Evolutionary conservation across 2,329 filamentous ascomycete genomes (phyloP).

Genomic region (Juglanconis sp.): DNA sequence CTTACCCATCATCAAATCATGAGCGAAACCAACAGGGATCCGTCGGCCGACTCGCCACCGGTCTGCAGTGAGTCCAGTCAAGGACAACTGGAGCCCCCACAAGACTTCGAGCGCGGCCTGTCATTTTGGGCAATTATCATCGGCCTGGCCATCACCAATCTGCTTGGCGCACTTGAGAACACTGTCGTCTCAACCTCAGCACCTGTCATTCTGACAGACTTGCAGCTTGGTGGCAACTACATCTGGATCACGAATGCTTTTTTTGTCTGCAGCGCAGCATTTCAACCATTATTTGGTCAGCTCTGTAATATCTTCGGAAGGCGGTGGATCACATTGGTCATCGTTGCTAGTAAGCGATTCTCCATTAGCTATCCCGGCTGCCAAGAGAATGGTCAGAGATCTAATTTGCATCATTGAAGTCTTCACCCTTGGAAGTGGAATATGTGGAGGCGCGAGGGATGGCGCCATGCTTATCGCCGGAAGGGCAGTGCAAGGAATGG

Average conservation of each 20-base stretch:
- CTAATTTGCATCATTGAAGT: slow-evolving; percentile 23
- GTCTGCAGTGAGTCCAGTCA: no score
- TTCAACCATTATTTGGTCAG: slow-evolving; percentile 49
- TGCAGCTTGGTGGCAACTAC: slow-evolving; percentile 24
- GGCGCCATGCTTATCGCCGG: slow-evolving; percentile 45
- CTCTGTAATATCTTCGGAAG: slow-evolving; percentile 50
- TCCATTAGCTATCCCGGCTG: neutral
- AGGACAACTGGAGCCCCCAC: no score
- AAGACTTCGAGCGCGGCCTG: neutral
- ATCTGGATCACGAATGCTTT: slow-evolving; percentile 28
- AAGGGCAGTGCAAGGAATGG: slow-evolving; percentile 43
- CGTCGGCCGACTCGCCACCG: no score
- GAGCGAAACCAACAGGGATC: no score
- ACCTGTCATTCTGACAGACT: slow-evolving; percentile 24
- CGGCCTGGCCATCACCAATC: slow-evolving; percentile 19
- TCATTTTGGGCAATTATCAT: slow-evolving; percentile 25
- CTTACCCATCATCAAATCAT: no score
- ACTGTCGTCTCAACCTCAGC: slow-evolving; percentile 26
- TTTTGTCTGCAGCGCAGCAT: slow-evolving; percentile 27
- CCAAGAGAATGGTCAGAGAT: neutral
- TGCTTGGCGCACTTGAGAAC: slow-evolving; percentile 26
- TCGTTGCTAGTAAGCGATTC: slow-evolving; percentile 28
- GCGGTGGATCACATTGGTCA: slow-evolving; percentile 36
- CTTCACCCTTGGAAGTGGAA: slow-evolving; percentile 49
- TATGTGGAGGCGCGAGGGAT: slow-evolving; percentile 44